Conservation (phyloP, 805 yeast genomes). For the Metschnikowia matae region DNA sequence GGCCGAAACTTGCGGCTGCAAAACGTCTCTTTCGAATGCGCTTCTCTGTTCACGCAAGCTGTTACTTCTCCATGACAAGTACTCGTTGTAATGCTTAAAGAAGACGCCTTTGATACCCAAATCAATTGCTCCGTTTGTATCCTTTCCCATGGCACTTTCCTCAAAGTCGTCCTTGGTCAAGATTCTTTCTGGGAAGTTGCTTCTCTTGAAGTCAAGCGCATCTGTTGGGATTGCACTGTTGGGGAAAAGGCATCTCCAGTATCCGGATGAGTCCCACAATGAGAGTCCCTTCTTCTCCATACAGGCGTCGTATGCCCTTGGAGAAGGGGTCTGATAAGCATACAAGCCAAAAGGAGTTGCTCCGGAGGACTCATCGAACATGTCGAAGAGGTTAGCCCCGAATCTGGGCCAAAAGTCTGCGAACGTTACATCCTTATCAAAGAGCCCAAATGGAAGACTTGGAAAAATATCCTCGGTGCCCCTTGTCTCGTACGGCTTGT, state of each 20-base stretch:
- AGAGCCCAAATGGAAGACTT: not conserved
- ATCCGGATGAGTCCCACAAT: constrained; percentile 80
- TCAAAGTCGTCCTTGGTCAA: constrained; percentile 60
- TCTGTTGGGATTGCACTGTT: constrained; percentile 34
- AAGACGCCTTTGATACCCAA: constrained; percentile 52
- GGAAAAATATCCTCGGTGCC: not conserved
- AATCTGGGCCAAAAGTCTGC: constrained; percentile 1
- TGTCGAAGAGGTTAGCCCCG: constrained; percentile 8
- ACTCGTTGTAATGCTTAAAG: constrained; percentile 62
- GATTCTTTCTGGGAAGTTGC: constrained; percentile 25
- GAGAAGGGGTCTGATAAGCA: constrained; percentile 57
- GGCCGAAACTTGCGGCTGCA: not conserved
- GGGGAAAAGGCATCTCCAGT: constrained; percentile 91
- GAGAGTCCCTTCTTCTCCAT: constrained; percentile 60
- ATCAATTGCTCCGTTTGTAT: constrained; percentile 23
- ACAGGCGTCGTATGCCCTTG: constrained; percentile 60
- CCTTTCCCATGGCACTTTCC: constrained; percentile 5
- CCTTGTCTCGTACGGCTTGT: constrained; percentile 22
- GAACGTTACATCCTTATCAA: not conserved
- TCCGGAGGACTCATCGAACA: constrained; percentile 20
- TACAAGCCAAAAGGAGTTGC: constrained; percentile 43
- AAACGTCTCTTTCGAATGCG: not conserved
- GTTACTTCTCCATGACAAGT: constrained; percentile 61
- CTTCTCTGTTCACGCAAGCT: constrained; percentile 37
- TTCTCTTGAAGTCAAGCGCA: constrained; percentile 25